These are phyloP conservation scores for Cytospora paraplurivora DNA, from an alignment of 2,329 filamentous ascomycete genomes.

Conservation along the genomic window DNA sequence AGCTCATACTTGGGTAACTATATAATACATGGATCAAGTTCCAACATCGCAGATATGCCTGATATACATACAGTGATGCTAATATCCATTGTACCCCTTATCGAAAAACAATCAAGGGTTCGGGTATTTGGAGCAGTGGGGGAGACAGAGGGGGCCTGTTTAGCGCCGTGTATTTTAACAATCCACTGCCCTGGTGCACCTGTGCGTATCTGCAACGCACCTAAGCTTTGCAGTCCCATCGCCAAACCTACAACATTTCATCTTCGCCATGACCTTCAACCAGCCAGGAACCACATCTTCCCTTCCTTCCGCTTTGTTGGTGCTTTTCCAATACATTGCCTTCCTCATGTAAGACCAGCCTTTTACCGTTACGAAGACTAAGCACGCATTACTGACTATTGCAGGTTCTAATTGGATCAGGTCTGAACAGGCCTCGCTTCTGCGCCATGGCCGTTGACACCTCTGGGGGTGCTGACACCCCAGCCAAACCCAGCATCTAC, in stretches of 20 bases:
- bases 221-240: too few relatives aligned
- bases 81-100: too few relatives aligned
- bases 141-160: too few relatives aligned
- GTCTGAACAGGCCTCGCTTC: background rate
- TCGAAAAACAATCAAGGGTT: too few relatives aligned
- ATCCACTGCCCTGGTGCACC: background rate
- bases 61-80: too few relatives aligned
- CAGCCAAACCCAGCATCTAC: slow-evolving; percentile 48
- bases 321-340: background rate
- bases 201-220: background rate
- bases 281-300: background rate
- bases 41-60: too few relatives aligned
- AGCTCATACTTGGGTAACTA: too few relatives aligned
- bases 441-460: slow-evolving; percentile 7
- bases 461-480: background rate
- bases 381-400: background rate
- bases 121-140: too few relatives aligned
- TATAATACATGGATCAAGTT: too few relatives aligned
- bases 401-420: background rate
- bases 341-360: background rate
- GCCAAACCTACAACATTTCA: background rate
- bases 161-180: too few relatives aligned
- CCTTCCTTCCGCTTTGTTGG: background rate
- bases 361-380: background rate
- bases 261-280: background rate